Conservation (phyloP, 2,329 filamentous ascomycete species). For the Phaeophleospora eucalypticola region DNA sequence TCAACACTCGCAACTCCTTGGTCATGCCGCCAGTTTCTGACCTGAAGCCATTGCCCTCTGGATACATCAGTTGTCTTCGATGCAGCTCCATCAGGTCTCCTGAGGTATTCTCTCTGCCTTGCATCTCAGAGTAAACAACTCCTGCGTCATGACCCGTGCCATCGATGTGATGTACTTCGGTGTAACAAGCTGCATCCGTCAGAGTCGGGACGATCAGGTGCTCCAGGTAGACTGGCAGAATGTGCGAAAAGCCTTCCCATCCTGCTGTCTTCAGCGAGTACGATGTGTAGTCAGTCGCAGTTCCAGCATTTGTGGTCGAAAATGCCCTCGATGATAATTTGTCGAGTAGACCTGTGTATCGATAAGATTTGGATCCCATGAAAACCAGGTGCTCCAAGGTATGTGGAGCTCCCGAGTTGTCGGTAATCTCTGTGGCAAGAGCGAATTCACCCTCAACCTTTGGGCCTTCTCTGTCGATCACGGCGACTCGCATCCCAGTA, state of each 20-base stretch:
- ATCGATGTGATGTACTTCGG: constrained; percentile 94
- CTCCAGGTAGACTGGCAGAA: constrained; percentile 90
- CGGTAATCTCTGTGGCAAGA: constrained; percentile 92
- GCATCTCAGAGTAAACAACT: constrained; percentile 94
- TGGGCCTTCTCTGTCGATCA: constrained; percentile 89
- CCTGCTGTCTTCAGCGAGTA: constrained; percentile 94
- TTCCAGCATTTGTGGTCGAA: constrained; percentile 94
- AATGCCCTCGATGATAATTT: constrained; percentile 92
- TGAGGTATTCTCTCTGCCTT: constrained; percentile 82
- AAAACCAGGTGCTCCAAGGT: constrained; percentile 52
- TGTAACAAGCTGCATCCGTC: constrained; percentile 88
- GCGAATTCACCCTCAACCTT: constrained; percentile 94
- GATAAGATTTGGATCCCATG: constrained; percentile 82
- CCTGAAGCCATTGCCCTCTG: constrained; percentile 83
- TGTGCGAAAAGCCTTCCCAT: constrained; percentile 94
- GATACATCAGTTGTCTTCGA: constrained; percentile 76
- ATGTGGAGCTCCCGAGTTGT: constrained; percentile 82
- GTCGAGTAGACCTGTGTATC: constrained; percentile 91
- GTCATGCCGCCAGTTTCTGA: constrained; percentile 99
- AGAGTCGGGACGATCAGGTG: constrained; percentile 88
- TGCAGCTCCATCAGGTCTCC: constrained; percentile 82
- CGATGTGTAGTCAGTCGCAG: constrained; percentile 90
- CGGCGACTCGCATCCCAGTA: constrained; percentile 90
- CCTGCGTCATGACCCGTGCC: constrained; percentile 89
- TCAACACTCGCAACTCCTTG: constrained; percentile 79